Percentiles rank a stretch among this genome's conserved stretches.
phyloP scores from a whole-genome alignment of 768 basidiomycete species.

The Amanita phalloides region DNA sequence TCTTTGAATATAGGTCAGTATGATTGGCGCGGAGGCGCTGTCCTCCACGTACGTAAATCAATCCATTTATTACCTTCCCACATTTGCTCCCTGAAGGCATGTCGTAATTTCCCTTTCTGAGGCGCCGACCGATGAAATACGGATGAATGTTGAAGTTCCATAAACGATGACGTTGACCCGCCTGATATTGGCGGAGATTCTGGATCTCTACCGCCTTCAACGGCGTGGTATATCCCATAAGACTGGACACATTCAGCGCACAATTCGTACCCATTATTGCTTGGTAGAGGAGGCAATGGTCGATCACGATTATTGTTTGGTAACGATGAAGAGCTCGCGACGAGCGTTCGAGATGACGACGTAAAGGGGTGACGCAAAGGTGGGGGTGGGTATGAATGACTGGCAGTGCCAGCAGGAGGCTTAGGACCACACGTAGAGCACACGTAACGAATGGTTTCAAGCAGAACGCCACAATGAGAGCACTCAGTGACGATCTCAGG shows the following conservation, averaged over 20 bases:
- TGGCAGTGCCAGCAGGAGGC: slow-evolving; percentile 23
- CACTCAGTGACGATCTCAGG: slow-evolving; percentile 65
- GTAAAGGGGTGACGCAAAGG: slow-evolving; percentile 15
- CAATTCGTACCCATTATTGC: slow-evolving; percentile 61
- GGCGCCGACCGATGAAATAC: slow-evolving; percentile 61
- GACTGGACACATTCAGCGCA: slow-evolving; percentile 73
- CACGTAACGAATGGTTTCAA: slow-evolving; percentile 84
- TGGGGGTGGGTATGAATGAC: slow-evolving; percentile 25
- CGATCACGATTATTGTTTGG: slow-evolving; percentile 23
- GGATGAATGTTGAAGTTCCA: slow-evolving; percentile 35
- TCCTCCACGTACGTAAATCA: slow-evolving; percentile 61
- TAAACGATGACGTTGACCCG: slow-evolving; percentile 37
- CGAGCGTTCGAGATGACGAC: slow-evolving; percentile 27
- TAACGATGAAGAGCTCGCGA: slow-evolving; percentile 21
- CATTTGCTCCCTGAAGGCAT: slow-evolving; percentile 78
- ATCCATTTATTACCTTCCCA: slow-evolving; percentile 84
- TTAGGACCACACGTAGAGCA: slow-evolving; percentile 85
- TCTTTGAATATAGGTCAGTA: slow-evolving; percentile 14
- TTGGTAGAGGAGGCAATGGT: slow-evolving; percentile 11
- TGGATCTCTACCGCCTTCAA: slow-evolving; percentile 41
- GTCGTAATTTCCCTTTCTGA: slow-evolving; percentile 68
- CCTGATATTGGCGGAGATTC: slow-evolving; percentile 32
- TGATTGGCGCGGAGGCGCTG: not conserved
- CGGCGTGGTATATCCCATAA: slow-evolving; percentile 70
- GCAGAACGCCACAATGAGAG: slow-evolving; percentile 63